These are phyloP conservation scores for Talaromyces pinophilus DNA, from an alignment of 2,329 filamentous ascomycete genomes.

Conservation along the genomic window DNA sequence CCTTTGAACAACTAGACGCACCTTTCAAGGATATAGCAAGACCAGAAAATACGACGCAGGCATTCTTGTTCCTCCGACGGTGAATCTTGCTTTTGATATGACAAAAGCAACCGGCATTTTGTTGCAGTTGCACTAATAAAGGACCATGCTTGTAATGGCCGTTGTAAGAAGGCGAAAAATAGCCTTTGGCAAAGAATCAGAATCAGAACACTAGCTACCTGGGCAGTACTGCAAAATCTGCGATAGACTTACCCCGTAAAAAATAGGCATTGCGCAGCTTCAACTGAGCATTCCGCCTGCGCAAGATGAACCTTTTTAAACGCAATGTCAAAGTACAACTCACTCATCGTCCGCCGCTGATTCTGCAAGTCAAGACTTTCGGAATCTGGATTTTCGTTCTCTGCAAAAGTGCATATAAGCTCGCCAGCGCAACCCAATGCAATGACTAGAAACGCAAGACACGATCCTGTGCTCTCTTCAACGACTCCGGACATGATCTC, in stretches of 20 bases:
- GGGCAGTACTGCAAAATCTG: not conserved
- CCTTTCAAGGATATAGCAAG: slow-evolving; percentile 58
- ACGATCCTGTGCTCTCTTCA: slow-evolving; percentile 44
- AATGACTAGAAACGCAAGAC: slow-evolving; percentile 51
- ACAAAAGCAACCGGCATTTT: slow-evolving; percentile 53
- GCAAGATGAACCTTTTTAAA: slow-evolving; percentile 51
- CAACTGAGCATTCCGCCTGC: slow-evolving; percentile 51
- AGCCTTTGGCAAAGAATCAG: slow-evolving; percentile 31
- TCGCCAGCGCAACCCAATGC: slow-evolving; percentile 53
- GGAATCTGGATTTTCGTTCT: slow-evolving; percentile 21
- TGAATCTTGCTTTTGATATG: slow-evolving; percentile 44
- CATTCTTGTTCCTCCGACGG: slow-evolving; percentile 50
- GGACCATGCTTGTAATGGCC: slow-evolving; percentile 57
- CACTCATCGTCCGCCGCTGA: slow-evolving; percentile 40
- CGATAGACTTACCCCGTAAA: slow-evolving; percentile 48
- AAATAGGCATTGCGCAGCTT: slow-evolving; percentile 54
- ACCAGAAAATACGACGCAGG: slow-evolving; percentile 56
- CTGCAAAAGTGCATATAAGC: slow-evolving; percentile 37
- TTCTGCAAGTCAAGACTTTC: slow-evolving; percentile 36
- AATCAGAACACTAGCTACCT: not conserved
- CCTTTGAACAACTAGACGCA: slow-evolving; percentile 23
- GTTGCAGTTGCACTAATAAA: slow-evolving; percentile 53
- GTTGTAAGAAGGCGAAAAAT: slow-evolving; percentile 54
- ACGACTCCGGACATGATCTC: slow-evolving; percentile 40
- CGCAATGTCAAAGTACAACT: slow-evolving; percentile 51